A percentile compares a stretch with the other conserved stretches of the same genome.
Evolutionary conservation across 768 basidiomycete species (phyloP).

Genomic region (Rhizopogon sp.): DNA sequence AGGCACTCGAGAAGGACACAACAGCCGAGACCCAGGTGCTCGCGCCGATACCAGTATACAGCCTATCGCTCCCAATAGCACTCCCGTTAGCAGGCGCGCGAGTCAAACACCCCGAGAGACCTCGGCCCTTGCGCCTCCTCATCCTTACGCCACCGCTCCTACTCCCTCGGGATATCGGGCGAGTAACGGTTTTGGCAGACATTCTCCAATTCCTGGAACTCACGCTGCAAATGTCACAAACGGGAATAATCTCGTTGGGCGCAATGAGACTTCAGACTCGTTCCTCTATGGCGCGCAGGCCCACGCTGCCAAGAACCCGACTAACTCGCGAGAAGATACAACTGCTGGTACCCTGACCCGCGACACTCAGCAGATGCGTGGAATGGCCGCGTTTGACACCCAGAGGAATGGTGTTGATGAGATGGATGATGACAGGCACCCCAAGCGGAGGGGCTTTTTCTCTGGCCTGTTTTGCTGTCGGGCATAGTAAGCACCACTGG

Average conservation of each 20-base stretch:
- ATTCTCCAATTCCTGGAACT: conserved; percentile 40
- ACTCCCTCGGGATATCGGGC: conserved; percentile 52
- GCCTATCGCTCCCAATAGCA: conserved; percentile 58
- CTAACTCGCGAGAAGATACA: conserved; percentile 48
- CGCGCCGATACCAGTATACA: conserved; percentile 54
- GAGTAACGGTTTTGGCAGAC: conserved; percentile 48
- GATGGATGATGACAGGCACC: conserved; percentile 61
- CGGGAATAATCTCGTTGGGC: conserved; percentile 33
- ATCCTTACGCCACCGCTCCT: conserved; percentile 70
- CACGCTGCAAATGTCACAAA: conserved; percentile 32
- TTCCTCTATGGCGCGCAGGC: conserved; percentile 56
- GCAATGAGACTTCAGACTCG: conserved; percentile 59
- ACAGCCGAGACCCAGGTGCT: conserved; percentile 41
- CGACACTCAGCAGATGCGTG: conserved; percentile 34
- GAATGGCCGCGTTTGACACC: conserved; percentile 66
- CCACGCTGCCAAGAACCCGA: conserved; percentile 43
- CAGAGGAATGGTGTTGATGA: conserved; percentile 57
- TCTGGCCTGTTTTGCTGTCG: conserved; percentile 68
- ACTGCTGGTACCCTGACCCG: conserved; percentile 36
- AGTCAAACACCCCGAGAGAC: conserved; percentile 58
- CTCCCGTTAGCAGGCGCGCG: conserved; percentile 59
- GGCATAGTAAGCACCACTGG: conserved; percentile 36
- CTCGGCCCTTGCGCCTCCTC: conserved; percentile 47
- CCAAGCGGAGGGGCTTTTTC: conserved; percentile 57
- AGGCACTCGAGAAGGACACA: conserved; percentile 40